A percentile compares a stretch with the other conserved stretches of the same genome.
These are phyloP conservation scores for Lachancea kluyveri DNA, from an alignment of 805 yeast genomes.

Conservation along the genomic window DNA sequence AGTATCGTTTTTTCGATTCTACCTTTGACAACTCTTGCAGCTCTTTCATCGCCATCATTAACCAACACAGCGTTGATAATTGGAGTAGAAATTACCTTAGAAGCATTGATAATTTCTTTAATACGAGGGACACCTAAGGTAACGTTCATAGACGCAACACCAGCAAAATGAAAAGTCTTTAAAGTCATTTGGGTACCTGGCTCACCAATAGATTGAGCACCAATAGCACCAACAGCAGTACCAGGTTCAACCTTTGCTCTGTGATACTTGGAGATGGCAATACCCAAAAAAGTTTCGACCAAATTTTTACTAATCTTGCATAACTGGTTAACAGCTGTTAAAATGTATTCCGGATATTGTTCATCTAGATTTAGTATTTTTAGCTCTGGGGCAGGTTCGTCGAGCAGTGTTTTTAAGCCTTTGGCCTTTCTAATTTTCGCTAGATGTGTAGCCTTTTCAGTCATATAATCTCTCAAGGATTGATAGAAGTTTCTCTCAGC, in stretches of 20 bases:
- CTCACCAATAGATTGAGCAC: slow-evolving; percentile 98
- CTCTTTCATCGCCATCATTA: slow-evolving; percentile 90
- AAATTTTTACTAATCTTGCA: slow-evolving; percentile 57
- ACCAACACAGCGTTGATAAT: slow-evolving; percentile 92
- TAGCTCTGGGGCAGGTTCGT: slow-evolving; percentile 39
- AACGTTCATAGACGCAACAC: slow-evolving; percentile 98
- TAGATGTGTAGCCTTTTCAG: slow-evolving; percentile 48
- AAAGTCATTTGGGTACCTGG: slow-evolving; percentile 99
- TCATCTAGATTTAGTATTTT: slow-evolving; percentile 38
- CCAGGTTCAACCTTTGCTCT: slow-evolving; percentile 97
- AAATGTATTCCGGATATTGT: slow-evolving; percentile 30
- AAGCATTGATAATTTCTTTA: slow-evolving; percentile 96
- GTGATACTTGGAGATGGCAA: slow-evolving; percentile 75
- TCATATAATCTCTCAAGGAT: slow-evolving; percentile 62
- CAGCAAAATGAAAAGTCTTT: slow-evolving; percentile 97
- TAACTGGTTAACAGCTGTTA: slow-evolving; percentile 53
- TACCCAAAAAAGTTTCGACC: slow-evolving; percentile 59
- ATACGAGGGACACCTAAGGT: slow-evolving; percentile 99
- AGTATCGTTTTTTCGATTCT: slow-evolving; percentile 88
- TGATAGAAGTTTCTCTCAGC: slow-evolving; percentile 82
- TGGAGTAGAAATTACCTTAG: slow-evolving; percentile 92
- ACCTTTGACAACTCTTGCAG: slow-evolving; percentile 98
- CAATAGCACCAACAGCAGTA: slow-evolving; percentile 98
- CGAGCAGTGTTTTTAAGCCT: slow-evolving; percentile 42
- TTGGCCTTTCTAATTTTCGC: slow-evolving; percentile 50